Conservation (phyloP, 2,329 filamentous ascomycete genomes). For the Xylaria sp. region DNA sequence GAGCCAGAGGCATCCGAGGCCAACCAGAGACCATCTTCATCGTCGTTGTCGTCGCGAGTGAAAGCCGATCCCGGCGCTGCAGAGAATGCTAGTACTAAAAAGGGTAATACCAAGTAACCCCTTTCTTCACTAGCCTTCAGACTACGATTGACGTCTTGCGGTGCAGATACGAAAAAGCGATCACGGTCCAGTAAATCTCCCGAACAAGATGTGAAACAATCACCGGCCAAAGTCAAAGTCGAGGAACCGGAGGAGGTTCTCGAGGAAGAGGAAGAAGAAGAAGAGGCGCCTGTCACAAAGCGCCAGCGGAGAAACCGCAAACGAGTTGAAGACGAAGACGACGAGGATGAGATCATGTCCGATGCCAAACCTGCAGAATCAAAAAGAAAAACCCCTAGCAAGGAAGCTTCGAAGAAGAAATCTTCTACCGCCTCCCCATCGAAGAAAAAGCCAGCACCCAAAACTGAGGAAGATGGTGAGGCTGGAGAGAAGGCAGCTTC, state of each 20-base stretch:
- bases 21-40: slow-evolving; percentile 36
- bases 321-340: slow-evolving; percentile 63
- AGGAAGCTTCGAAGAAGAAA: slow-evolving; percentile 50
- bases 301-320: slow-evolving; percentile 60
- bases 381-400: slow-evolving; percentile 47
- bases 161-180: slow-evolving; percentile 61
- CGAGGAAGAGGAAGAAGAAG: slow-evolving; percentile 57
- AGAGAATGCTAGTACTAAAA: slow-evolving; percentile 54
- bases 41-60: slow-evolving; percentile 38
- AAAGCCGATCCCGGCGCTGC: slow-evolving; percentile 49
- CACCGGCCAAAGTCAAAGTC: slow-evolving; percentile 48
- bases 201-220: slow-evolving; percentile 40
- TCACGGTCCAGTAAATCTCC: slow-evolving; percentile 47
- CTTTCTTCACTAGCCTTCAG: background rate
- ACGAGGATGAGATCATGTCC: slow-evolving; percentile 58
- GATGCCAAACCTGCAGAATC: slow-evolving; percentile 47
- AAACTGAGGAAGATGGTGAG: slow-evolving; percentile 47
- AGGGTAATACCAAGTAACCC: slow-evolving; percentile 50
- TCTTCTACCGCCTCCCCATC: slow-evolving; percentile 38
- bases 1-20: slow-evolving; percentile 42
- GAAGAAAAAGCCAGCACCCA: slow-evolving; percentile 42
- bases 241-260: slow-evolving; percentile 50
- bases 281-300: slow-evolving; percentile 70
- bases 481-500: slow-evolving; percentile 60
- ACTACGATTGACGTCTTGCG: slow-evolving; percentile 23